Base-by-base conservation (phyloP, 805 yeast species). In the Trichomonascus vanleenenianus region DNA sequence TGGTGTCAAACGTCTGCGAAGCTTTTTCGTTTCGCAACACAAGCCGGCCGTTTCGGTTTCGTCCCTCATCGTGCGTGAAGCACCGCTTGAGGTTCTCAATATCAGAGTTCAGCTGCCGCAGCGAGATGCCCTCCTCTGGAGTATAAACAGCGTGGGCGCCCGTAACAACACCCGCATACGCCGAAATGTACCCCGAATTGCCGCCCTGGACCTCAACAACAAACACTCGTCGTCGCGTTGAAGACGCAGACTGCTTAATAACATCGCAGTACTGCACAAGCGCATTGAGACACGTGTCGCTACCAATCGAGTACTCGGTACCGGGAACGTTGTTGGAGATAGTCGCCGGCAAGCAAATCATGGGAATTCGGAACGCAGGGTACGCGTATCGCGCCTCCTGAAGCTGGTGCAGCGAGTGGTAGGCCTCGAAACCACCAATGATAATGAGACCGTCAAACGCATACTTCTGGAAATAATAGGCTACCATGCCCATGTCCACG, bases 151-250 rank as follows among this genome's bases (percentile, higher is more conserved):
- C 93, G 50, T 83, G 81, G 2, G 97, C 96, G 48, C 98, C 98
- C 37, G 89, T 78, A 39, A 85, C 84, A 42, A 93, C 73, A 16
- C 89, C 85, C 15, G 88, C 81, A 63, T 73, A 81, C 3, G 95
- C 79, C 4, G 97, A 96, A 60, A 93, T 79, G 65, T 81, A 93
- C 14, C 98, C 99, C 11, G 93, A 83, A 63, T 87, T 83, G 45
- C 98, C 98, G 58, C 98, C 99, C 70, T 94, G 98, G 14, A 89
- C 97, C 62, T 93, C 98, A 52, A 93, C 93, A 34, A 93, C 96
- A 63, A 93, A 93, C 19, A 84, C 96, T 58, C 98, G 76, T 58
- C 86, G 84, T 71, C 98, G 79, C 2, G 96, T 78, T 14, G 98
- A 86, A 16, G 96, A 82, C 1, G 98, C 98, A 43, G 88, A 78